Percentiles rank a stretch among this genome's conserved stretches.
Evolutionary conservation across 2,329 filamentous ascomycete species (phyloP).

Genomic region (Diaporthe helianthi): DNA sequence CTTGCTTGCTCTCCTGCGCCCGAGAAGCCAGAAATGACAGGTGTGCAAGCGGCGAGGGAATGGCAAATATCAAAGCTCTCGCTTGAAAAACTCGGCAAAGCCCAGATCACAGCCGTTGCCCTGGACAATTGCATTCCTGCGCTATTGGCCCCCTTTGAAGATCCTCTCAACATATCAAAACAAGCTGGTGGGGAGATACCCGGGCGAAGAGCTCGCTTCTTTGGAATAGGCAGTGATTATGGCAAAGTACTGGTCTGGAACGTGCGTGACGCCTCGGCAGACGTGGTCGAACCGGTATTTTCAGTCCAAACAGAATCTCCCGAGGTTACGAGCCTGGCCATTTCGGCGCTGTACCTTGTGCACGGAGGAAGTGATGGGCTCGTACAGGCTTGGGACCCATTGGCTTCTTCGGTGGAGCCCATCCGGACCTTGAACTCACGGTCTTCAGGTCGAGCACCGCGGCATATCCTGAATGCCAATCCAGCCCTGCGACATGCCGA

Average conservation of each 20-base stretch:
- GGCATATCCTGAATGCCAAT: slow-evolving; percentile 65
- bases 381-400: slow-evolving; percentile 95
- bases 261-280: slow-evolving; percentile 68
- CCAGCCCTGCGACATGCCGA: slow-evolving; percentile 72
- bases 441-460: slow-evolving; percentile 81
- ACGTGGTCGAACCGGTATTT: slow-evolving; percentile 74
- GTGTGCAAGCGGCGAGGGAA: slow-evolving; percentile 52
- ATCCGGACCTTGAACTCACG: slow-evolving; percentile 87
- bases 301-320: slow-evolving; percentile 91
- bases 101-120: slow-evolving; percentile 72
- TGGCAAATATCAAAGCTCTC: slow-evolving; percentile 71
- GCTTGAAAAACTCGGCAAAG: slow-evolving; percentile 64
- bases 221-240: slow-evolving; percentile 80
- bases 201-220: slow-evolving; percentile 80
- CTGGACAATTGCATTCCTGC: slow-evolving; percentile 80
- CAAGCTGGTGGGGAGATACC: slow-evolving; percentile 69
- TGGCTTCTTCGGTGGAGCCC: slow-evolving; percentile 79
- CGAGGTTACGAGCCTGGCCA: slow-evolving; percentile 79
- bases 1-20: not conserved
- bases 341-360: slow-evolving; percentile 87
- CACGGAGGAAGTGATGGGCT: slow-evolving; percentile 94
- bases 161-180: slow-evolving; percentile 67
- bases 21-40: not conserved
- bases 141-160: slow-evolving; percentile 75
- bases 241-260: slow-evolving; percentile 88